A percentile compares a stretch with the other conserved stretches of the same genome.
These are phyloP conservation scores for Yamadazyma tumulicola DNA, from an alignment of 805 yeast genomes.

Conservation along the genomic window DNA sequence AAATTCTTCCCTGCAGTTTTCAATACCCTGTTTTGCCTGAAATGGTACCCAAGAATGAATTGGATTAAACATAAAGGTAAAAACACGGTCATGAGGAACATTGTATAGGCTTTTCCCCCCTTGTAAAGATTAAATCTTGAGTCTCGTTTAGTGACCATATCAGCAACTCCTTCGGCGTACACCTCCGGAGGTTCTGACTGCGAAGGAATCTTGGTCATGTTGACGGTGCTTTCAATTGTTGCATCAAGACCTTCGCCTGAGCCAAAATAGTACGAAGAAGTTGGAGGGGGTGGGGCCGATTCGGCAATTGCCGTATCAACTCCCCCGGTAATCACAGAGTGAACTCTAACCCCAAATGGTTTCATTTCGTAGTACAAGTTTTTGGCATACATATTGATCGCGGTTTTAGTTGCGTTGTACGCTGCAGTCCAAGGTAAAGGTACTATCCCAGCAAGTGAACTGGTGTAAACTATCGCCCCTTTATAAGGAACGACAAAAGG, in stretches of 20 bases:
- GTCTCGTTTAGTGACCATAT: conserved; percentile 15
- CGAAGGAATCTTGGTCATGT: conserved; percentile 15
- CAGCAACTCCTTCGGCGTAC: conserved; percentile 24
- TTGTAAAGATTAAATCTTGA: conserved; percentile 27
- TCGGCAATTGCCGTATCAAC: conserved; percentile 14
- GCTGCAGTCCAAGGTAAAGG: conserved; percentile 31
- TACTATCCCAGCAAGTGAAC: conserved; percentile 27
- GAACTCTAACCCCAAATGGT: conserved; percentile 19
- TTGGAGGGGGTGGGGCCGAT: neutral
- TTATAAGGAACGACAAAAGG: conserved; percentile 26
- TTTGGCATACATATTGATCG: conserved; percentile 16
- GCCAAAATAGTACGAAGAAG: conserved; percentile 1
- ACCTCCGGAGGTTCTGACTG: conserved; percentile 19
- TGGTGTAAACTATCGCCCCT: conserved; percentile 37
- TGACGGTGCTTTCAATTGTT: conserved; percentile 16
- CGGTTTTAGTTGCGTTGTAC: conserved; percentile 34
- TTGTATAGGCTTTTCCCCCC: conserved; percentile 20
- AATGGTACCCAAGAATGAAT: conserved; percentile 17
- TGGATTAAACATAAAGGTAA: conserved; percentile 25
- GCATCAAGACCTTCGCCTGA: conserved; percentile 11
- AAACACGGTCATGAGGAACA: conserved; percentile 16
- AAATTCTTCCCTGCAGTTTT: too few relatives aligned
- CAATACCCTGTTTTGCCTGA: conserved; percentile 25
- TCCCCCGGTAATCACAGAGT: conserved; percentile 17
- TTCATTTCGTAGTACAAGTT: conserved; percentile 15